A percentile compares a stretch with the other conserved stretches of the same genome.
These are phyloP conservation scores for Fragaria ananassa DNA, from an alignment of 306 rosid species.

Conservation along the genomic window DNA sequence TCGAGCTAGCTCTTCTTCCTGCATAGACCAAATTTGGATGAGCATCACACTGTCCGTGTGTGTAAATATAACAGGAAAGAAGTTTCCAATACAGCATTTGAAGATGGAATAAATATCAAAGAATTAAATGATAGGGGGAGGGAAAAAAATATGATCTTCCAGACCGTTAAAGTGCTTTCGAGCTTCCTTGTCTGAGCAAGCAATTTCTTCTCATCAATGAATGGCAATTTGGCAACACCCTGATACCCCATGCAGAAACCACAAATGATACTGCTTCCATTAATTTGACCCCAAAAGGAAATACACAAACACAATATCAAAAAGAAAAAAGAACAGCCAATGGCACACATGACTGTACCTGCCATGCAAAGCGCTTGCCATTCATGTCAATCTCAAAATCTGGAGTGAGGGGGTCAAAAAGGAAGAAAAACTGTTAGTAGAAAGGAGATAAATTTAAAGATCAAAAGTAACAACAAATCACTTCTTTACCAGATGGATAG, in stretches of 20 bases:
- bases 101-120: not conserved
- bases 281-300: constrained; percentile 20
- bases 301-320: constrained; percentile 4
- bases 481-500: constrained; percentile 76
- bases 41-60: not conserved
- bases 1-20: constrained; percentile 75
- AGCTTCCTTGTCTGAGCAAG: constrained; percentile 72
- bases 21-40: constrained; percentile 37
- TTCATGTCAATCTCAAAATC: constrained; percentile 98
- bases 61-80: not conserved
- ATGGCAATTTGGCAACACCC: constrained; percentile 98
- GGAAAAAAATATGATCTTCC: constrained; percentile 8
- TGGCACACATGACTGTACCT: constrained; percentile 42
- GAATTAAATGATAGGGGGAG: not conserved
- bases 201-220: constrained; percentile 85
- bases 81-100: not conserved
- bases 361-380: constrained; percentile 96
- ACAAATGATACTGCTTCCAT: constrained; percentile 4
- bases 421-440: constrained; percentile 13
- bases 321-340: not conserved
- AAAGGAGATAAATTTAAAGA: constrained; percentile 18
- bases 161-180: constrained; percentile 82
- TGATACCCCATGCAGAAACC: constrained; percentile 31
- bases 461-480: constrained; percentile 18
- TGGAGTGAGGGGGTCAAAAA: constrained; percentile 23